Base-by-base conservation (phyloP, 2,329 filamentous ascomycete species). In the Fusarium buharicum region DNA sequence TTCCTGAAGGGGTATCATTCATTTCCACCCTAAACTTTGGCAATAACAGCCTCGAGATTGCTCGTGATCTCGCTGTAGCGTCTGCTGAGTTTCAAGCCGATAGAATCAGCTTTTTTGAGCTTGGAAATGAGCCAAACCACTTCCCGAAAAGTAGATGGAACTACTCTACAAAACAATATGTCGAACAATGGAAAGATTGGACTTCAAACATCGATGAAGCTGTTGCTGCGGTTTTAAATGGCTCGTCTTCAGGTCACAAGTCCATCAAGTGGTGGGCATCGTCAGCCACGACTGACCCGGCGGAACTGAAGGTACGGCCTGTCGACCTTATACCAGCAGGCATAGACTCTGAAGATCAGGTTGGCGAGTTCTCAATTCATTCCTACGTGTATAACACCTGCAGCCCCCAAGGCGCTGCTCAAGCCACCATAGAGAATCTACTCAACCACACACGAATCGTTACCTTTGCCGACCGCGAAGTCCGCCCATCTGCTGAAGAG, bases 81-180 rank as follows among this genome's bases (percentile, higher is more conserved):
- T 66, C 62, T 0, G 31, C 43, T 1, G 41, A 31, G 20, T 59
- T 53, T 22, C 62, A 66, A 11, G 40, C 22, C 20, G 57, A 55
- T 14, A 58, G 48, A 17, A 59, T 66, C 18, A 37, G 38, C 2
- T 66, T 64, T 45, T 66, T 48, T 10, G 62, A 66, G 17, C 37
- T 66, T 9, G 62, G 62, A 12, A 66, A 66, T 18, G 62, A 66
- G 10, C 62, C 62, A 1, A 66, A 62, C 1, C 52, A 66, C 38
- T 66, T 59, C 33, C 17, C 24, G 3, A 14, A 16, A 11, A 36
- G 31, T 13, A 48, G 62, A 14, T 66, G 62, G 62, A 39, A 64
- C 16, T 48, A 51, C 14, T 53, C 52, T 2, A 56, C 62, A 17
- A 31, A 49, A 1, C 36, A 33, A 10, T 66, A 66, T 14, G 62